A percentile compares a stretch with the other conserved stretches of the same genome.
These are phyloP conservation scores for Blastobotrys attinorum DNA, from an alignment of 805 yeast genomes.

Conservation along the genomic window DNA sequence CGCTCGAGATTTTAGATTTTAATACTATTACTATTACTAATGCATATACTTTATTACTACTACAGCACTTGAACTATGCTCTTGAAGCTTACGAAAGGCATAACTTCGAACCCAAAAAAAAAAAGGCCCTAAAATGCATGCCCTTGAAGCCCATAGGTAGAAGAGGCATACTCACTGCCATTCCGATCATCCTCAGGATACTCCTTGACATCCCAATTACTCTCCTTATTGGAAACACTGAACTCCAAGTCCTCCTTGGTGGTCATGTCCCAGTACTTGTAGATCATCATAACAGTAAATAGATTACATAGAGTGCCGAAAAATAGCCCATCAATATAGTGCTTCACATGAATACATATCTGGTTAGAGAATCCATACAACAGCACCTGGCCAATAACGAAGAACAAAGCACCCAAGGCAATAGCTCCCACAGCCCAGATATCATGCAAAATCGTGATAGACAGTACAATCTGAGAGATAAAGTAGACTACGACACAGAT, in stretches of 20 bases:
- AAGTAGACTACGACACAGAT: conserved; percentile 54
- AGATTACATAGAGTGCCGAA: conserved; percentile 76
- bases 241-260: conserved; percentile 94
- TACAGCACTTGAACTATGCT: no score
- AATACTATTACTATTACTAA: no score
- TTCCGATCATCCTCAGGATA: conserved; percentile 23
- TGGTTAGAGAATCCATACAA: conserved; percentile 57
- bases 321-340: conserved; percentile 85
- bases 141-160: conserved; percentile 25
- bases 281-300: conserved; percentile 87
- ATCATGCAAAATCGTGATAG: conserved; percentile 58
- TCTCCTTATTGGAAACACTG: conserved; percentile 52
- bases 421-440: conserved; percentile 92
- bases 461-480: conserved; percentile 59
- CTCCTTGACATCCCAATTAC: conserved; percentile 32
- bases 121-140: conserved; percentile 14
- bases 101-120: no score
- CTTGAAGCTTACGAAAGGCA: no score
- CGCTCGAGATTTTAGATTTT: no score
- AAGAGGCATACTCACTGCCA: conserved; percentile 28
- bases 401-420: conserved; percentile 59
- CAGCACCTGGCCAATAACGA: conserved; percentile 71
- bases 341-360: conserved; percentile 67
- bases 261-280: conserved; percentile 93
- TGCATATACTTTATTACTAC: no score